phyloP scores from a whole-genome alignment of 768 basidiomycete genomes.

The Rhizopogon vinicolor region DNA sequence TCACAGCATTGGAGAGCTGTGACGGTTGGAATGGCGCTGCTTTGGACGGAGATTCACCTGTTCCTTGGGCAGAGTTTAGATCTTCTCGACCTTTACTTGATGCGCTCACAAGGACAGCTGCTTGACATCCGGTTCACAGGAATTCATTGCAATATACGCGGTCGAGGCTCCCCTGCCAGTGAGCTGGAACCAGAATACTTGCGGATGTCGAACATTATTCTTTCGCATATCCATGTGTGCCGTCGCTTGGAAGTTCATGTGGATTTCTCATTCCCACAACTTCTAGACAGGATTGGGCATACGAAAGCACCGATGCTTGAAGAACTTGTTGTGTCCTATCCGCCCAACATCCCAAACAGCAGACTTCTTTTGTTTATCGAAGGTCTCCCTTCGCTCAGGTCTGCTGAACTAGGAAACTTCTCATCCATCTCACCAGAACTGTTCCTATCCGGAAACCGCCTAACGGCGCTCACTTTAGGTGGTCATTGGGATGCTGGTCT shows the following conservation, averaged over 20 bases:
- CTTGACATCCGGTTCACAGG: slow-evolving; percentile 17
- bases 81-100: slow-evolving; percentile 21
- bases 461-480: slow-evolving; percentile 20
- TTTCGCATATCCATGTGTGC: slow-evolving; percentile 21
- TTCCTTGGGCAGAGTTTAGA: slow-evolving; percentile 21
- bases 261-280: slow-evolving; percentile 17
- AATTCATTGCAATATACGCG: slow-evolving; percentile 13
- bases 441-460: not conserved
- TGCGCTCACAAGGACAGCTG: slow-evolving; percentile 21
- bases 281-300: slow-evolving; percentile 17
- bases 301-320: slow-evolving; percentile 20
- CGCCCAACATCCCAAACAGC: slow-evolving; percentile 5
- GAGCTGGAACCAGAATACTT: slow-evolving; percentile 15
- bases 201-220: slow-evolving; percentile 20
- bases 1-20: slow-evolving; percentile 39
- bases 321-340: slow-evolving; percentile 21
- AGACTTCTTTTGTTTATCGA: not conserved
- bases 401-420: not conserved
- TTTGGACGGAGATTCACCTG: slow-evolving; percentile 34
- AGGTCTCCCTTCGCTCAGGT: not conserved
- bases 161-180: slow-evolving; percentile 5
- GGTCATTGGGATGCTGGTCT: slow-evolving; percentile 19
- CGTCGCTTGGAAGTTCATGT: slow-evolving; percentile 21
- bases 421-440: not conserved
- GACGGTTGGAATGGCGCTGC: slow-evolving; percentile 30